phyloP scores from a whole-genome alignment of 2,329 filamentous ascomycete genomes.

The Monosporascus ibericus region DNA sequence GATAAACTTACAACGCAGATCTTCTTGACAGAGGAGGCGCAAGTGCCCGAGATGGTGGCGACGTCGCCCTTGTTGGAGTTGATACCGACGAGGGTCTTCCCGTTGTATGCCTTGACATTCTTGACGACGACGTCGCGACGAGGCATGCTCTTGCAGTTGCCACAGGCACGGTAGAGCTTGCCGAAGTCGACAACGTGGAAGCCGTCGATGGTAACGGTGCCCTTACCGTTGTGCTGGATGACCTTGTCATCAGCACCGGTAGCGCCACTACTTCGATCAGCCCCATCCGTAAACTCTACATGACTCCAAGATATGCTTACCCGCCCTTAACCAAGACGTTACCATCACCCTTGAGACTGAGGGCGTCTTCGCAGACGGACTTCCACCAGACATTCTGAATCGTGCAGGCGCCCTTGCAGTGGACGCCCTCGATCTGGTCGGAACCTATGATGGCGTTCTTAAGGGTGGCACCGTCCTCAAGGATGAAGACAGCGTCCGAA shows the following conservation, averaged over 20 bases:
- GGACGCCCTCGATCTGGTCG: conserved; percentile 39
- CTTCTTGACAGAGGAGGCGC: conserved; percentile 14
- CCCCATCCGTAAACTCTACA: too few relatives aligned
- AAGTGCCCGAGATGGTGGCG: conserved; percentile 14
- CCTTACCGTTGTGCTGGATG: conserved; percentile 9
- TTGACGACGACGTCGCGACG: conserved; percentile 23
- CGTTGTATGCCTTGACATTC: conserved; percentile 23
- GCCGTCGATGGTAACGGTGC: conserved; percentile 7
- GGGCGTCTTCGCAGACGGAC: conserved; percentile 40
- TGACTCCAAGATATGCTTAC: conserved; percentile 1
- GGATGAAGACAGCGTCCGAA: conserved; percentile 15
- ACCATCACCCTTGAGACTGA: conserved; percentile 12
- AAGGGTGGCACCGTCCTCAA: conserved; percentile 34
- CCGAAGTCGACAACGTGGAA: conserved; percentile 22
- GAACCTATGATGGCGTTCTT: conserved; percentile 41
- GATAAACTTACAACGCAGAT: conserved; percentile 12
- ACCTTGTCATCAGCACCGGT: conserved; percentile 10
- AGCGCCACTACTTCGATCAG: conserved; percentile 11
- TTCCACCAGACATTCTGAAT: conserved; percentile 42
- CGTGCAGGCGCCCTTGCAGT: conserved; percentile 38
- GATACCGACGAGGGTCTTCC: conserved; percentile 25
- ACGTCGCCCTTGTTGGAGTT: conserved; percentile 32
- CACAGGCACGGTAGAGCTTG: conserved; percentile 41
- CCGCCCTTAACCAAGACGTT: conserved; percentile 5
- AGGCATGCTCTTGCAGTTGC: conserved; percentile 31